Conservation (phyloP, 2,329 filamentous ascomycete genomes). For the Fusarium nurragi region DNA sequence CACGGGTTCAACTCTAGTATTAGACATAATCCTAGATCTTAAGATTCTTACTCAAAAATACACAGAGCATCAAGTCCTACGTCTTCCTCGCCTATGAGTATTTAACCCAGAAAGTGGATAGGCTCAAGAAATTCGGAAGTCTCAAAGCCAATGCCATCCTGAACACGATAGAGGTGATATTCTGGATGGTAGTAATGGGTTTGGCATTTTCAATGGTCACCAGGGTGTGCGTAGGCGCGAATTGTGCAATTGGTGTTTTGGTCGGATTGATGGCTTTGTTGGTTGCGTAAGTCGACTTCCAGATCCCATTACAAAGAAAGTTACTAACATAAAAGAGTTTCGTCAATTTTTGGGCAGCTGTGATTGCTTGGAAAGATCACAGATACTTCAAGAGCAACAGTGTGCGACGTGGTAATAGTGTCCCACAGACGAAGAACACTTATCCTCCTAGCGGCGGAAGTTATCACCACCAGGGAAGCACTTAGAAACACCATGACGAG, state of each 20-base stretch:
- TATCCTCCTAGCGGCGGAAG: background rate
- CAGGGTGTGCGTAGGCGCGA: slow-evolving; percentile 18
- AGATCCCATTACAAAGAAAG: rapidly evolving
- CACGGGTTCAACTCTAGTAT: too few relatives aligned
- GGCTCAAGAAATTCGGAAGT: slow-evolving; percentile 33
- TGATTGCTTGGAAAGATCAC: slow-evolving; percentile 18
- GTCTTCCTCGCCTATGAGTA: slow-evolving; percentile 29
- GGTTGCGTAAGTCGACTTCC: background rate
- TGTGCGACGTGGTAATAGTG: background rate
- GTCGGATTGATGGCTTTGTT: slow-evolving; percentile 14
- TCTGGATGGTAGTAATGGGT: slow-evolving; percentile 43
- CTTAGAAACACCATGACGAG: too few relatives aligned
- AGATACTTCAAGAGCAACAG: slow-evolving; percentile 4
- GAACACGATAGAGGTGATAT: slow-evolving; percentile 41
- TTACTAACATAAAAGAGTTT: background rate
- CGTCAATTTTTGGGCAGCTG: slow-evolving; percentile 15
- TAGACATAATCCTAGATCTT: too few relatives aligned
- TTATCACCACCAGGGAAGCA: too few relatives aligned
- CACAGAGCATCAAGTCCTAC: slow-evolving; percentile 16
- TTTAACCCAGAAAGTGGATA: slow-evolving; percentile 42
- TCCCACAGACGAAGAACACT: background rate
- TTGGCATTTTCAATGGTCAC: slow-evolving; percentile 31
- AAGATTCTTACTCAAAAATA: too few relatives aligned
- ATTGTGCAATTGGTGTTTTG: slow-evolving; percentile 27
- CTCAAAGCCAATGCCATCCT: slow-evolving; percentile 39